Evolutionary conservation across 1,284 basidiomycete species (phyloP), one percentile per base, ranked within the genome.

Genomic region (Sporisorium exsertum): DNA sequence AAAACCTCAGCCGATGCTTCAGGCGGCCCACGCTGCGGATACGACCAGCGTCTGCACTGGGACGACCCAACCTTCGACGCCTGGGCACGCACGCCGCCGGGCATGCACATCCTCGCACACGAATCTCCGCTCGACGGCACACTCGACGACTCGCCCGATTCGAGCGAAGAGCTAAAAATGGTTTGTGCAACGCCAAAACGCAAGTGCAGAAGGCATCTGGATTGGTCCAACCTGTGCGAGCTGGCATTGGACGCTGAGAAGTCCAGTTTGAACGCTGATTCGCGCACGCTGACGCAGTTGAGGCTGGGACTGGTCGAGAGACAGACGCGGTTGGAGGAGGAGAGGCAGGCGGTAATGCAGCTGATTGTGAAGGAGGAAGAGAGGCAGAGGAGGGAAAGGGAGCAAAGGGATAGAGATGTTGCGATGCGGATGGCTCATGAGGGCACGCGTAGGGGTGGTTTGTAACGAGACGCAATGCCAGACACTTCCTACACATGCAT

Each of bases 221-320:
- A 76, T 16, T 79, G 77, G 77, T 62, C 67, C 8, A 70, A 75
- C 27, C 54, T 75, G 26, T 65, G 66, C 59, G 72, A 75, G 40
- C 15, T 65, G 6, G 47, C 59, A n/a, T 24, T 75, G 33, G 72
- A 72, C 46, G 64, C 67, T 24, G 65, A 69, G 49, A 76, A 69
- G 62, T 45, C 62, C 15, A 63, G 33, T 8, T 26, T 79, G 42
- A 72, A 71, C 37, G 55, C 55, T 7, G 73, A 79, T 27, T 61
- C 64, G 32, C 45, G 68, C 12, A 47, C 47, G 13, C 10, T 75
- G 42, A 62, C 67, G 7, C 58, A 66, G 43, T 16, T 22, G 8
- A 75, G 64, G 50, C 27, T 70, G 35, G 33, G 15, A 20, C 47
- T 75, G 42, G 67, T 52, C 2, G 59, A 63, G 32, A 13, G 29